phyloP scores from a whole-genome alignment of 2,329 filamentous ascomycete genomes.

The Colletotrichum coccodes region DNA sequence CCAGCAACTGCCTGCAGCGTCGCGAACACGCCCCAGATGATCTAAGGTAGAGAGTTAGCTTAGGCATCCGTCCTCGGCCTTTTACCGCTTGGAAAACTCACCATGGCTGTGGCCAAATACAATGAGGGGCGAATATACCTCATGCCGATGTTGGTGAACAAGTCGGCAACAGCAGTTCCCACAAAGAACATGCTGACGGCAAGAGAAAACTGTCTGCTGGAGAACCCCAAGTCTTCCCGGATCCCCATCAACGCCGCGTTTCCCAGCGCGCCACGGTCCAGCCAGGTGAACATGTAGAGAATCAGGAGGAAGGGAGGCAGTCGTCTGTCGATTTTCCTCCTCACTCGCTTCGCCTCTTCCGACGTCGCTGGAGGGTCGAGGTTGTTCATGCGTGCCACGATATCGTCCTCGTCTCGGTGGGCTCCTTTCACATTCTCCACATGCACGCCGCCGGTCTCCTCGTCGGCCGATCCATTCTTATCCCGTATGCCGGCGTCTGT shows the following conservation, averaged over 20 bases:
- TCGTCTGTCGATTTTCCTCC: conserved; percentile 35
- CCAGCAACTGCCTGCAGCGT: conserved; percentile 20
- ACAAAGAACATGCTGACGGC: conserved; percentile 38
- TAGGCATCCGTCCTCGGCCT: not conserved
- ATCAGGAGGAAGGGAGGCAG: conserved; percentile 26
- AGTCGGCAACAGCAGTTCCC: conserved; percentile 17
- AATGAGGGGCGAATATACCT: conserved; percentile 20
- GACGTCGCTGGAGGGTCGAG: conserved; percentile 32
- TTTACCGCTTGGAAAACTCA: not conserved
- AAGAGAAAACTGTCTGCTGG: conserved; percentile 35
- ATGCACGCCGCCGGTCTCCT: not conserved
- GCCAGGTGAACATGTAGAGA: conserved; percentile 32
- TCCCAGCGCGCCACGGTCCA: conserved; percentile 24
- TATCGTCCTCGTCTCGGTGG: conserved; percentile 3
- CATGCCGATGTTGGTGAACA: conserved; percentile 26
- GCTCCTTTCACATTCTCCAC: not conserved
- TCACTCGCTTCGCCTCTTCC: conserved; percentile 29
- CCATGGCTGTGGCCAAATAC: conserved; percentile 25
- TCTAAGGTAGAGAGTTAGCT: not conserved
- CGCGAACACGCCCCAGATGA: conserved; percentile 25
- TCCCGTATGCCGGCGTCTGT: too few species aligned
- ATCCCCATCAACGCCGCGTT: conserved; percentile 38
- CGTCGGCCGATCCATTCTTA: not conserved
- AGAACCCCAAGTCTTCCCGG: conserved; percentile 34
- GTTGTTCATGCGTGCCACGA: conserved; percentile 27